Evolutionary conservation across 2,329 filamentous ascomycete species (phyloP).

Genomic region (Thelonectria rubi): DNA sequence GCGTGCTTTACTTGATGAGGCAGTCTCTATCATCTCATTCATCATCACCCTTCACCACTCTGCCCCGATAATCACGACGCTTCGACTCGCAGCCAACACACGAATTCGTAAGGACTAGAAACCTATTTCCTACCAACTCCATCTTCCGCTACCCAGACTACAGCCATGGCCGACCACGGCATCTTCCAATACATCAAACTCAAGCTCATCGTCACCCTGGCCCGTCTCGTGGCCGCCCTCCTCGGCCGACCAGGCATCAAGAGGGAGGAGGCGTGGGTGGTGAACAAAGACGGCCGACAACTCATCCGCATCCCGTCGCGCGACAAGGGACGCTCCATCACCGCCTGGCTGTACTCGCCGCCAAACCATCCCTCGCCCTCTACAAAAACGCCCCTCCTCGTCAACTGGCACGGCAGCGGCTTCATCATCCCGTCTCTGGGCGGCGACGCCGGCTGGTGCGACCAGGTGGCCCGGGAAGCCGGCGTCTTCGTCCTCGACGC

Average conservation of each 20-base stretch:
- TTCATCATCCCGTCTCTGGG: slow-evolving; percentile 15
- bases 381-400: slow-evolving; percentile 12
- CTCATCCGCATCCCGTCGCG: slow-evolving; percentile 20
- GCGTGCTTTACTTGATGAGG: too few relatives aligned
- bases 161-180: slow-evolving; percentile 12
- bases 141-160: too few relatives aligned
- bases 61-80: too few relatives aligned
- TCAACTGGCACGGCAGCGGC: slow-evolving; percentile 28
- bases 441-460: slow-evolving; percentile 15
- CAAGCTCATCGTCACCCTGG: slow-evolving; percentile 14
- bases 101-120: too few relatives aligned
- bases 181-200: slow-evolving; percentile 17
- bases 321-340: slow-evolving; percentile 15
- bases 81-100: too few relatives aligned
- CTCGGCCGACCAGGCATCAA: not conserved
- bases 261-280: not conserved
- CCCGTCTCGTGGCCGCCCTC: slow-evolving; percentile 2
- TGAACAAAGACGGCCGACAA: not conserved
- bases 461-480: slow-evolving; percentile 7
- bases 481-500: slow-evolving; percentile 15
- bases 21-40: too few relatives aligned
- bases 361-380: not conserved
- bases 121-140: too few relatives aligned
- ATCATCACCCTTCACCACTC: too few relatives aligned
- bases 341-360: slow-evolving; percentile 9